Base-by-base conservation (phyloP, 345 rosid genomes). In the Cardiospermum halicacabum region DNA sequence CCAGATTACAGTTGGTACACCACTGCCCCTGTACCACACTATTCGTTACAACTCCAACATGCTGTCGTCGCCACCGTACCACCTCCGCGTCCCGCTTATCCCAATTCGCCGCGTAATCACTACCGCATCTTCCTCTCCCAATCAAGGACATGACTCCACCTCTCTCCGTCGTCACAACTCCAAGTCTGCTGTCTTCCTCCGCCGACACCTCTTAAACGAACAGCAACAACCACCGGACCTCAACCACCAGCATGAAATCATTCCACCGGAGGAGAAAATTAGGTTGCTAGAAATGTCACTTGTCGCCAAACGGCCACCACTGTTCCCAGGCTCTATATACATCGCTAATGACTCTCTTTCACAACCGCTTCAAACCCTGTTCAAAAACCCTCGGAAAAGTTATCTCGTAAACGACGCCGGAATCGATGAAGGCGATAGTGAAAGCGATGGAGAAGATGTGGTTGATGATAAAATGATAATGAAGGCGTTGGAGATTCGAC, bases 401-500 rank as follows among this genome's bases (percentile, higher is more conserved):
- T 12, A 19, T 12, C 16, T 4, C 5, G 11, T n/a, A 47, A 30
- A 24, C 32, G 26, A 3, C 2, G 3, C 43, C 51, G 2, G 51
- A 47, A 47, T 6, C 24, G 22, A 45, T 21, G 22, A 18, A 21
- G 69, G 56, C 15, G 53, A 67, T n/a, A n/a, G n/a, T 4, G 25
- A 66, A 16, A 56, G 58, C 16, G 81, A 63, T 3, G 73, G 58
- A 2, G 72, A 58, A 0, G 88, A 71, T 3, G 82, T 70, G 1
- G 79, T 62, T 10, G 88, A 84, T 42, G 82, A 75, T 42, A 93
- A 83, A 57, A 78, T 86, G 93, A 78, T 92, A 43, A 65, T 77
- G 70, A 81, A 77, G 56, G 96, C 98, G 12, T 62, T 93, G 19
- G 85, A 82, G 78, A 82, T 84, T 43, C 76, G 97, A 55, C 75